Percentiles rank a stretch among this genome's conserved stretches.
These are phyloP conservation scores for Komagataea norvegica DNA, from an alignment of 1,139 yeast genomes.

Conservation along the genomic window DNA sequence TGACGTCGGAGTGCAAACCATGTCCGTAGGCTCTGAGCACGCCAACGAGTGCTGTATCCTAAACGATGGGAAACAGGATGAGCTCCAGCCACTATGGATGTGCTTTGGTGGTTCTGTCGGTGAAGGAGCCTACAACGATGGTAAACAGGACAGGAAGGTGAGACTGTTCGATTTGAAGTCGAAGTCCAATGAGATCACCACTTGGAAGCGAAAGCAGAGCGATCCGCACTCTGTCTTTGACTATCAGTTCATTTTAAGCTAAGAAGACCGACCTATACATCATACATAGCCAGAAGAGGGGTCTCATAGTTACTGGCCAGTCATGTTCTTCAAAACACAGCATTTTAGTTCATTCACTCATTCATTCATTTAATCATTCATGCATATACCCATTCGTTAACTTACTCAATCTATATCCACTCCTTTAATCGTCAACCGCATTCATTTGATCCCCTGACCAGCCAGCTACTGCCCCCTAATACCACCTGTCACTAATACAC, in stretches of 20 bases:
- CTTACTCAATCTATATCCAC: no score
- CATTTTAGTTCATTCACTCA: no score
- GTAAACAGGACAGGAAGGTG: slow-evolving; percentile 35
- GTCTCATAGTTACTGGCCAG: no score
- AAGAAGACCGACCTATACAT: no score
- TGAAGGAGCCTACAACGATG: slow-evolving; percentile 40
- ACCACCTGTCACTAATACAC: no score
- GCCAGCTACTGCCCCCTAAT: no score
- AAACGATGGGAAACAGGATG: slow-evolving; percentile 12
- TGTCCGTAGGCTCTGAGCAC: slow-evolving; percentile 53
- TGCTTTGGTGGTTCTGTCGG: slow-evolving; percentile 55
- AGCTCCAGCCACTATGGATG: slow-evolving; percentile 38
- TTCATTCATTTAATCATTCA: no score
- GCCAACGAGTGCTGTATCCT: slow-evolving; percentile 49
- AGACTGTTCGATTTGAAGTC: slow-evolving; percentile 43
- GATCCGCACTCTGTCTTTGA: slow-evolving; percentile 28
- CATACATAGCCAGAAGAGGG: no score
- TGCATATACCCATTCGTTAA: no score
- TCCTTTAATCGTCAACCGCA: no score
- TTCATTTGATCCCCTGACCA: no score
- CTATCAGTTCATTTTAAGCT: slow-evolving; percentile 26
- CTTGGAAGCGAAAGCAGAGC: slow-evolving; percentile 50
- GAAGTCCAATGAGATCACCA: slow-evolving; percentile 35
- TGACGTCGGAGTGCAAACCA: slow-evolving; percentile 30
- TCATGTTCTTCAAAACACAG: no score